Evolutionary conservation across 169 alveolate species (phyloP).

Genomic region (Pseudocohnilembus persalinus): DNA sequence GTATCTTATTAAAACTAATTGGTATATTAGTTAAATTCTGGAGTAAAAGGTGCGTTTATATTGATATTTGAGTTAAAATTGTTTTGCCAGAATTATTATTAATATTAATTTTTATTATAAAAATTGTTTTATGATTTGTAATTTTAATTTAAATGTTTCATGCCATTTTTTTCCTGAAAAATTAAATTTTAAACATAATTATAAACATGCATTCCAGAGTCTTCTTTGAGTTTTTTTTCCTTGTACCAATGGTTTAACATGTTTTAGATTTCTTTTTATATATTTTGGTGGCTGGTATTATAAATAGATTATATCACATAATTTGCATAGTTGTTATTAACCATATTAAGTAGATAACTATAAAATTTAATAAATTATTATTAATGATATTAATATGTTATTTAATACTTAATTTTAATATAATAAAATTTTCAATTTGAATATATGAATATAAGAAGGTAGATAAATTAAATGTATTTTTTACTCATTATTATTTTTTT

Average conservation of each 20-base stretch:
- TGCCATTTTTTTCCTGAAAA: too few species aligned
- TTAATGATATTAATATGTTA: too few species aligned
- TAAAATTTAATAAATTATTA: neutral
- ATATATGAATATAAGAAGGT: neutral
- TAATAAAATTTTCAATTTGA: neutral
- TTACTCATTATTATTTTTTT: neutral
- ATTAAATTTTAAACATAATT: too few species aligned
- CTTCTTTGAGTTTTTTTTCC: constrained; percentile 4
- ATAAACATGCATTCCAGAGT: neutral
- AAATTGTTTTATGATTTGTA: too few species aligned
- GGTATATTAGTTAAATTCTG: too few species aligned
- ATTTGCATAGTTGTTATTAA: constrained; percentile 13
- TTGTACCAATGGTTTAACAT: neutral
- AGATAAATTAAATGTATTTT: neutral
- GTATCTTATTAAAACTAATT: too few species aligned
- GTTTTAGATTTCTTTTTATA: neutral
- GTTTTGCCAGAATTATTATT: too few species aligned
- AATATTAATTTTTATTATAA: too few species aligned
- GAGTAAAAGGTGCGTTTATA: too few species aligned
- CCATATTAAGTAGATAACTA: constrained; percentile 18
- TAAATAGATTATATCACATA: constrained; percentile 7
- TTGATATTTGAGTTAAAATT: too few species aligned
- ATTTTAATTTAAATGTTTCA: too few species aligned
- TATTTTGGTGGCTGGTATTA: neutral
- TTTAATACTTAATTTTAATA: too few species aligned